Percentiles rank a stretch among this genome's conserved stretches.
These are phyloP conservation scores for Gracilariopsis chorda DNA, from an alignment of 23 red algal species.

Conservation along the genomic window DNA sequence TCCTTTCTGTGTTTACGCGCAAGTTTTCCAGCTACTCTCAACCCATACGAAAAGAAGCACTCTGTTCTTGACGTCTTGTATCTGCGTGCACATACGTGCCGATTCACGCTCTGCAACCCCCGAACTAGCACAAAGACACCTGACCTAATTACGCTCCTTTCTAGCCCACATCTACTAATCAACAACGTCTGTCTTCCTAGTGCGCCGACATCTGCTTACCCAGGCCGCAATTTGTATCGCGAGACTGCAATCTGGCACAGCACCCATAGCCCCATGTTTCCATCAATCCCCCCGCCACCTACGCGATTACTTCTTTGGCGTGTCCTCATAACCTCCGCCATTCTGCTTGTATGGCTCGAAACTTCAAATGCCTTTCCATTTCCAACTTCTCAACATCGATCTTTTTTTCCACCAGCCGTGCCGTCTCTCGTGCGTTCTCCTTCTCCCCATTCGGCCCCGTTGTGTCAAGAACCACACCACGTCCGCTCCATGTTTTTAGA, in stretches of 20 bases:
- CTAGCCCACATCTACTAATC: no score
- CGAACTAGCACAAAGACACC: no score
- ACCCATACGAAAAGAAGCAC: no score
- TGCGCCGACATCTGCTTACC: no score
- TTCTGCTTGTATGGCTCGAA: not conserved
- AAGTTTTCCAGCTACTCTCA: no score
- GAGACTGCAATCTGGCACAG: not conserved
- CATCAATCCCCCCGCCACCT: not conserved
- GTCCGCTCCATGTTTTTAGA: not conserved
- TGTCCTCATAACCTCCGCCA: not conserved
- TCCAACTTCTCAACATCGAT: not conserved
- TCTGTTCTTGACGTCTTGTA: no score
- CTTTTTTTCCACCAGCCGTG: not conserved
- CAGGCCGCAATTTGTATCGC: no score
- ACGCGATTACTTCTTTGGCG: not conserved
- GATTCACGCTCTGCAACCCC: no score
- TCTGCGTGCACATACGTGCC: no score
- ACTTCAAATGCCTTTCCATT: not conserved
- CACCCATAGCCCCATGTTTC: not conserved
- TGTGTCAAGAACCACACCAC: constrained; percentile 6
- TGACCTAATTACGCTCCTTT: no score
- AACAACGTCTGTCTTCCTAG: no score
- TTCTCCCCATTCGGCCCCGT: not conserved
- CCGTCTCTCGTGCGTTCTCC: not conserved
- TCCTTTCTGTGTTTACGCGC: no score